phyloP scores from a whole-genome alignment of 495 filamentous ascomycete genomes.

The Aspergillus sclerotioniger region DNA sequence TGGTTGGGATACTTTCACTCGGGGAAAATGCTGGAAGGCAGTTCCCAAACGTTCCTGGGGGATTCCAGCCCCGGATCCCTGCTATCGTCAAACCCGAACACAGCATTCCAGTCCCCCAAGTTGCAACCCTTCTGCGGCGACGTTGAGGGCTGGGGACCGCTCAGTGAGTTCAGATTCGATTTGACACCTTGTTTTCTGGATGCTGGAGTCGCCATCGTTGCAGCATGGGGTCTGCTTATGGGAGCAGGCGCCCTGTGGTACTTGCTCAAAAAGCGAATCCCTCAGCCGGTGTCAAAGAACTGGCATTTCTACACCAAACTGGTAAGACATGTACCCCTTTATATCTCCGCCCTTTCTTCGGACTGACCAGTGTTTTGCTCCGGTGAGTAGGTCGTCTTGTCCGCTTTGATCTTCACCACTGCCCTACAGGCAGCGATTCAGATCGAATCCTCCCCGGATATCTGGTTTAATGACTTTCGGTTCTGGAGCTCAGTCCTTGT shows the following conservation, averaged over 20 bases:
- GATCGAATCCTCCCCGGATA: constrained; percentile 63
- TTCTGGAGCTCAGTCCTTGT: constrained; percentile 85
- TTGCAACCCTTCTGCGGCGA: constrained; percentile 78
- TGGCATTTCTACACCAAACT: constrained; percentile 96
- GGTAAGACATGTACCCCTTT: constrained; percentile 47
- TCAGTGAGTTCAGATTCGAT: constrained; percentile 80
- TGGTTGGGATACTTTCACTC: constrained; percentile 13
- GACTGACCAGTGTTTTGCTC: constrained; percentile 19
- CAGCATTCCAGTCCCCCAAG: constrained; percentile 30
- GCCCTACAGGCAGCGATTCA: constrained; percentile 74
- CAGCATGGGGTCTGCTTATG: constrained; percentile 69
- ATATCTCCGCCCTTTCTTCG: constrained; percentile 3
- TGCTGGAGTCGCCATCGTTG: constrained; percentile 73
- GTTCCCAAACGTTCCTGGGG: constrained; percentile 44
- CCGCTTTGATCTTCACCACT: constrained; percentile 63
- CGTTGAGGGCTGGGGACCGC: constrained; percentile 89
- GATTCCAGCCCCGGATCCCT: constrained; percentile 29
- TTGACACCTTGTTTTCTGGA: constrained; percentile 97
- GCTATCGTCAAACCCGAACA: constrained; percentile 28
- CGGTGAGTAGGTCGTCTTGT: constrained; percentile 63
- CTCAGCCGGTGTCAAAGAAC: constrained; percentile 69
- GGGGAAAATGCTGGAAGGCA: constrained; percentile 45
- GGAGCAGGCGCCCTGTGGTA: constrained; percentile 75
- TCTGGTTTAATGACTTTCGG: constrained; percentile 79
- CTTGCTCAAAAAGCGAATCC: constrained; percentile 63